Evolutionary conservation across 1,284 basidiomycete species (phyloP), one percentile per base, ranked within the genome.

Genomic region (Ganoderma resinaceum): DNA sequence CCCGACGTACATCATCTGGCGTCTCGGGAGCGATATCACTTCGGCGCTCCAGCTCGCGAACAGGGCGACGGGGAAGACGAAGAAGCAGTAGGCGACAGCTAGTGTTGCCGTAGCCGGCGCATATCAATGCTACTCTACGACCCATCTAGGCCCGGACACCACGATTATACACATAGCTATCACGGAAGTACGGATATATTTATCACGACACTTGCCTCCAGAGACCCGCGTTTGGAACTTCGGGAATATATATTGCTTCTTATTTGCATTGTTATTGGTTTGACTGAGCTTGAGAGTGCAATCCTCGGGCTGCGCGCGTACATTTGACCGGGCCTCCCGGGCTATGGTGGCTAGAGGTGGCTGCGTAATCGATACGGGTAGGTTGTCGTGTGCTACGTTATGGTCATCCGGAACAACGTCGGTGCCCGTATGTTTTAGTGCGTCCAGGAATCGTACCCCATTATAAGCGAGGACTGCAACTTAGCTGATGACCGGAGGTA

Each of bases 1-100:
- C 46, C 94, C 94, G 0, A 75, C 81, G 55, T 76, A 90, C 72
- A 89, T 95, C 67, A 73, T 88, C 29, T 78, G 77, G 68, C 82
- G 79, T 52, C 81, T 94, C 14, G 87, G 88, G 18, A 84, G 83
- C 74, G 91, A 93, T 72, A 83, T 94, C 61, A 74, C 78, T 0
- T 73, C 76, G 3, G 79, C 85, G 4, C 80, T 92, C 42, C 78
- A 78, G 64, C 74, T 81, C 18, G 83, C 86, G 4, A 78, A 72
- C 64, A 74, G 67, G 23, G 69, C 62, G 61, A 73, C 68, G 23
- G 69, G 61, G 35, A 71, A 71, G 62, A 69, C 70, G 65, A 80
- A 78, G 72, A 71, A 72, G 66, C 72, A 75, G 58, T 76, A 67
- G 69, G 46, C 42, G 61, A 7, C 16, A 20, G 38, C 31, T 49